A percentile compares a stretch with the other conserved stretches of the same genome.
Evolutionary conservation across 2,329 filamentous ascomycete genomes (phyloP).

Genomic region (Colletotrichum musae): DNA sequence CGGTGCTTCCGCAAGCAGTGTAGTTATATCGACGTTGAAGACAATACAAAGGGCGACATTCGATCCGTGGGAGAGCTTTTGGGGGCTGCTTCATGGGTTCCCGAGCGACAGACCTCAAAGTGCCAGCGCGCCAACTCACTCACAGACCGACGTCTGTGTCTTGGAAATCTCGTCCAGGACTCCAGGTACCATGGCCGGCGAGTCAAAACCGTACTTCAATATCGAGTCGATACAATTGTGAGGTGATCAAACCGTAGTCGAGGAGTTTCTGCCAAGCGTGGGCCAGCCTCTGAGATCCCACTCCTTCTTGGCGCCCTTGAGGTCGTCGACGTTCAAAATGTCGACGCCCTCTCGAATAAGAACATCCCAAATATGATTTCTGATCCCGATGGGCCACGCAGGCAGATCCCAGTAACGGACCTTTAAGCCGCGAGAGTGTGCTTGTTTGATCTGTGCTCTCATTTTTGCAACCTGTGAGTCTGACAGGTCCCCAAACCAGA

Average conservation of each 20-base stretch:
- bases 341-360: slow-evolving; percentile 71
- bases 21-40: too few species aligned
- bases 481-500: slow-evolving; percentile 61
- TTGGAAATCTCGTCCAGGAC: too few species aligned
- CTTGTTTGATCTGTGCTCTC: slow-evolving; percentile 61
- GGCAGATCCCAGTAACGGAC: slow-evolving; percentile 74
- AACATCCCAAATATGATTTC: slow-evolving; percentile 70
- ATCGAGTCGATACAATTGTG: not conserved
- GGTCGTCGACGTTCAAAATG: slow-evolving; percentile 73
- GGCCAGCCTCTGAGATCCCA: slow-evolving; percentile 50
- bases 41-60: too few species aligned
- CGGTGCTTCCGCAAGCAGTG: too few species aligned
- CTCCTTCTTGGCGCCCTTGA: slow-evolving; percentile 59
- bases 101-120: too few species aligned
- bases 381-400: slow-evolving; percentile 66
- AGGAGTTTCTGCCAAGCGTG: slow-evolving; percentile 17
- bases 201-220: not conserved
- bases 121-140: too few species aligned
- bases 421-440: slow-evolving; percentile 68
- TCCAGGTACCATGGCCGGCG: not conserved
- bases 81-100: too few species aligned
- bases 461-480: slow-evolving; percentile 59
- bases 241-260: slow-evolving; percentile 12
- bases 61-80: too few species aligned
- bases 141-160: too few species aligned